Base-by-base conservation (phyloP, 2,329 filamentous ascomycete species). In the Neofusicoccum laricinum region DNA sequence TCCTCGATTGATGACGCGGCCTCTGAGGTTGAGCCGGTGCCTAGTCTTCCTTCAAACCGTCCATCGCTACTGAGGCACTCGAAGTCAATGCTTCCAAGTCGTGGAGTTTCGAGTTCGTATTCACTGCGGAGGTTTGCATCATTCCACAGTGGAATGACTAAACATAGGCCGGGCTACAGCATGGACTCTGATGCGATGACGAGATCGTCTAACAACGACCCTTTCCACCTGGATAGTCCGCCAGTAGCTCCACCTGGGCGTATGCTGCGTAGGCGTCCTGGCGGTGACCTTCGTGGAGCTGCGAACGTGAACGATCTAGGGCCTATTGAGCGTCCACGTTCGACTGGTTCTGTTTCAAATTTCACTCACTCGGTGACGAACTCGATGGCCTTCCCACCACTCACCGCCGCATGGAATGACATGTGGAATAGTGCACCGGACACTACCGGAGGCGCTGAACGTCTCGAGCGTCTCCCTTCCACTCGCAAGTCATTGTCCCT, bases 81-180 rank as follows among this genome's bases (percentile, higher is more conserved):
- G 14, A 72, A 70, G 2, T 77, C 76, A 3, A 69, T 58, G 34
- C 41, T 69, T 73, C 61, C 67, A 69, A 68, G 17, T 72, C 73
- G 1, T 69, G 72, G 19, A 67, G 34, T 19, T 43, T 59, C 71
- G n/a, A 70, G 71, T 1, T 70, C 69, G 14, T 57, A 51, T 25
- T 81, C 84, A 1, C 81, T 84, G 57, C 77, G 82, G 30, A 84
- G 86, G 11, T 84, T 84, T 71, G 84, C 84, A 10, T 91, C 88
- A 0, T 85, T 85, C 58, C 83, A 86, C 17, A 89, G 86, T 68
- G 82, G 82, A 1, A 76, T 84, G 14, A 79, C 77, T 12, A 80
- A 79, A 12, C 81, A 79, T 25, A 82, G 82, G 10, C 85, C 83
- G 0, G 76, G 84, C 7, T 81, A 80, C 58, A 90, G 87, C 70